Conservation (phyloP, 768 basidiomycete species). For the Cystoderma amianthinum region DNA sequence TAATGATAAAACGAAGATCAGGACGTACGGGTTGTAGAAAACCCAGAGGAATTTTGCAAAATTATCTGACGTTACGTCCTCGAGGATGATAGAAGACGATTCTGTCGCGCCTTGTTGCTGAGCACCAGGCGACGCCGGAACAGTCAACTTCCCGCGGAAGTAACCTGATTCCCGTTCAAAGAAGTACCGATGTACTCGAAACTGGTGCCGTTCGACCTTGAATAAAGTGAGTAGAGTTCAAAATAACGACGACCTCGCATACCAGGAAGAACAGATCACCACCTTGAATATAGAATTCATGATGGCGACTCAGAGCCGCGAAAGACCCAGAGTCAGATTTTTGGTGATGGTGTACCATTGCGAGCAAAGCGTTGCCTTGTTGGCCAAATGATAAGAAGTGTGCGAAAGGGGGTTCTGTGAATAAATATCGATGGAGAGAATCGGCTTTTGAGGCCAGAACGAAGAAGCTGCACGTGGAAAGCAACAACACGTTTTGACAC, state of each 20-base stretch:
- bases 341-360: slow-evolving; percentile 8
- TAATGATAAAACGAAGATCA: no score
- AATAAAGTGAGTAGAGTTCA: neutral
- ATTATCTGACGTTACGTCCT: slow-evolving; percentile 24
- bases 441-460: slow-evolving; percentile 17
- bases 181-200: slow-evolving; percentile 55
- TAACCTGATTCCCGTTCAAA: slow-evolving; percentile 51
- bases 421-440: slow-evolving; percentile 24
- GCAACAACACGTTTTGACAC: slow-evolving; percentile 15
- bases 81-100: slow-evolving; percentile 30
- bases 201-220: slow-evolving; percentile 52
- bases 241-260: neutral
- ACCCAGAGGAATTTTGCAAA: slow-evolving; percentile 47
- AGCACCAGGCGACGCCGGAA: slow-evolving; percentile 21
- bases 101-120: slow-evolving; percentile 29
- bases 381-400: slow-evolving; percentile 18
- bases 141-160: slow-evolving; percentile 31
- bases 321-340: slow-evolving; percentile 7
- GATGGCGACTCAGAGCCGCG: slow-evolving; percentile 16
- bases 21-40: slow-evolving; percentile 50
- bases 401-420: slow-evolving; percentile 17
- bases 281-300: slow-evolving; percentile 42
- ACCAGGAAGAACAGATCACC: slow-evolving; percentile 53
- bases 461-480: slow-evolving; percentile 18
- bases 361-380: slow-evolving; percentile 8